Conservation (phyloP, 176 grass and related monocot species). For the Aegilops tauschii region DNA sequence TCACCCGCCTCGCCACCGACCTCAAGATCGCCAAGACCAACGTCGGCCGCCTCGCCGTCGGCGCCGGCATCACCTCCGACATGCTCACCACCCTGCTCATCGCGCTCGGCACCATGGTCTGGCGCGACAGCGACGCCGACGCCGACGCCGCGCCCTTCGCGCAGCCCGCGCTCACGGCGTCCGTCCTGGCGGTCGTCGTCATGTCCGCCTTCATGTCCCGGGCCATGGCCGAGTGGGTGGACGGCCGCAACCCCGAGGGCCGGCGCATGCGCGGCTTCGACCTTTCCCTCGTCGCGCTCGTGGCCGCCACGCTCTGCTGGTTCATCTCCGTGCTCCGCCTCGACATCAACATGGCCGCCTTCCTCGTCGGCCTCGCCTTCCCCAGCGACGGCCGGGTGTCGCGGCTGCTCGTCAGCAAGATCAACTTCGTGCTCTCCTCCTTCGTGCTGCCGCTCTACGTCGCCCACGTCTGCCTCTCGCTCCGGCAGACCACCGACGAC, state of each 20-base stretch:
- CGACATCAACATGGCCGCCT: slow-evolving; percentile 61
- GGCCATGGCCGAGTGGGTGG: slow-evolving; percentile 58
- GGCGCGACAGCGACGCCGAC: slow-evolving; percentile 38
- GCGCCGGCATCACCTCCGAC: slow-evolving; percentile 61
- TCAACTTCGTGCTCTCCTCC: slow-evolving; percentile 69
- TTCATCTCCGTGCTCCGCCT: slow-evolving; percentile 39
- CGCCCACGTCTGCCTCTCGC: slow-evolving; percentile 48
- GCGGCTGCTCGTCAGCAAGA: slow-evolving; percentile 58
- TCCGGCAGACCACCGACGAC: slow-evolving; percentile 46
- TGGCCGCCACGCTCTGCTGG: slow-evolving; percentile 38
- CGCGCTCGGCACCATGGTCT: slow-evolving; percentile 54
- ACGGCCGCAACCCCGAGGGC: slow-evolving; percentile 60
- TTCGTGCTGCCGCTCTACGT: slow-evolving; percentile 64
- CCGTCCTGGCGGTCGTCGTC: slow-evolving; percentile 17
- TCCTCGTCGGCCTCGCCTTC: slow-evolving; percentile 66
- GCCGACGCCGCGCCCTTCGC: not conserved
- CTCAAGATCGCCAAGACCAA: slow-evolving; percentile 76
- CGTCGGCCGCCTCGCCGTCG: slow-evolving; percentile 55
- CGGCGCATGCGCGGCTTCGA: slow-evolving; percentile 62
- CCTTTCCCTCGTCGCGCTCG: slow-evolving; percentile 32
- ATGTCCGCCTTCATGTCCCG: slow-evolving; percentile 36
- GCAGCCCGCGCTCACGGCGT: slow-evolving; percentile 31
- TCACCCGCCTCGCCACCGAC: slow-evolving; percentile 70
- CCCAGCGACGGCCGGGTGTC: slow-evolving; percentile 61
- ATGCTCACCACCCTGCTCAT: slow-evolving; percentile 63